A percentile compares a stretch with the other conserved stretches of the same genome.
Evolutionary conservation across 1,284 basidiomycete species (phyloP).

Genomic region (Ceratobasidium sp.): DNA sequence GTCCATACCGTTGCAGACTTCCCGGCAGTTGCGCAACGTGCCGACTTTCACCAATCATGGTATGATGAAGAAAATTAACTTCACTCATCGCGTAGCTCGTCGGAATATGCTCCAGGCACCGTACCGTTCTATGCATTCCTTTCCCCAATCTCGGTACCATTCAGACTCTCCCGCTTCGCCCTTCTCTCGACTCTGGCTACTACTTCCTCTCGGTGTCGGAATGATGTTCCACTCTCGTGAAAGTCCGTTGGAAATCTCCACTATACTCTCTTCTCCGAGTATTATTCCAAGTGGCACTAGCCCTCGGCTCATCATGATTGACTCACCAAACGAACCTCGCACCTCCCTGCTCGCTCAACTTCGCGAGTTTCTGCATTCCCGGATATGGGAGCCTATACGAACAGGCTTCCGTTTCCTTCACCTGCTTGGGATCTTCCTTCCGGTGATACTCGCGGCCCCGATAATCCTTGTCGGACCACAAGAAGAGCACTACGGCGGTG

Average conservation of each 20-base stretch:
- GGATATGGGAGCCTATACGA: constrained; percentile 86
- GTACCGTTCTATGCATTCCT: constrained; percentile 16
- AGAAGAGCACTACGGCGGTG: constrained; percentile 61
- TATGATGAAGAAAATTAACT: constrained; percentile 3
- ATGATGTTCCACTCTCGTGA: constrained; percentile 10
- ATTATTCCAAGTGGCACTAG: constrained; percentile 38
- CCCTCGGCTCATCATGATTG: constrained; percentile 22
- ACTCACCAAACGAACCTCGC: constrained; percentile 34
- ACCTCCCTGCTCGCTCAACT: constrained; percentile 31
- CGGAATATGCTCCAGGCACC: constrained; percentile 16
- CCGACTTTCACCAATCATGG: background rate
- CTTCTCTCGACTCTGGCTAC: constrained; percentile 27
- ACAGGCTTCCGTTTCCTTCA: constrained; percentile 87
- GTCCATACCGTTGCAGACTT: background rate
- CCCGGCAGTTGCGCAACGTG: background rate
- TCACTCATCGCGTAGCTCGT: background rate
- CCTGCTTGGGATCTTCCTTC: constrained; percentile 85
- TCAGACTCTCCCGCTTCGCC: background rate
- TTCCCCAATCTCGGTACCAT: constrained; percentile 7
- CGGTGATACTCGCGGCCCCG: constrained; percentile 85
- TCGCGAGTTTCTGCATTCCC: constrained; percentile 59
- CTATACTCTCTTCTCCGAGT: constrained; percentile 39
- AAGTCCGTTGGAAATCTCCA: constrained; percentile 23
- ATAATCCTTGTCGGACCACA: constrained; percentile 81
- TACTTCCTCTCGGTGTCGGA: constrained; percentile 30